Evolutionary conservation across 345 rosid species (phyloP).

Genomic region (Eucalyptus guilfoylei): DNA sequence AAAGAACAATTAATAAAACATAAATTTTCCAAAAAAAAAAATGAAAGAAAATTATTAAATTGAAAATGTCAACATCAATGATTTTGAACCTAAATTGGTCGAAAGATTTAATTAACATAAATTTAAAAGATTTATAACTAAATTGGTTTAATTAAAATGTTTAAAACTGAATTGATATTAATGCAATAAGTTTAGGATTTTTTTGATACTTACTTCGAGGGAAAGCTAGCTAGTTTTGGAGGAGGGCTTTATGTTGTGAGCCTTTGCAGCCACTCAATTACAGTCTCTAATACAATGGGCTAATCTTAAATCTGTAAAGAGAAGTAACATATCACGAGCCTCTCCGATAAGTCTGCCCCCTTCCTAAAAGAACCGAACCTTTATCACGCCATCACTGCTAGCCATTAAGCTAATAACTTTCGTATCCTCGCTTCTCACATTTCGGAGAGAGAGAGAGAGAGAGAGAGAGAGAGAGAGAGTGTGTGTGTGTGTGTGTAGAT

Average conservation of each 20-base stretch:
- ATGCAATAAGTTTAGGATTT: too few relatives aligned
- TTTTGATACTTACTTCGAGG: too few relatives aligned
- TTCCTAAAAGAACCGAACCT: neutral
- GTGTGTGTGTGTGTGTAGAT: neutral
- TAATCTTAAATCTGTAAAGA: neutral
- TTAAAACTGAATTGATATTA: too few relatives aligned
- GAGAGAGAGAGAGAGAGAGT: neutral
- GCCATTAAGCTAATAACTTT: neutral
- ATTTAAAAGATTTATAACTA: too few relatives aligned
- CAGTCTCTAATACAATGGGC: neutral
- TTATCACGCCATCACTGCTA: neutral
- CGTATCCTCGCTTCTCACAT: too few relatives aligned
- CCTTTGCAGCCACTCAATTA: neutral
- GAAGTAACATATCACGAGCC: neutral
- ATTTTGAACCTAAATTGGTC: too few relatives aligned
- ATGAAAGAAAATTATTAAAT: too few relatives aligned
- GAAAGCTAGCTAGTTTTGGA: neutral
- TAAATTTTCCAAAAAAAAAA: too few relatives aligned
- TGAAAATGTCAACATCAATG: too few relatives aligned
- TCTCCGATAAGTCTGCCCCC: neutral
- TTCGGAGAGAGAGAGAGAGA: neutral
- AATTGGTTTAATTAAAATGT: fast-evolving
- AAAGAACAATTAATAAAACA: too few relatives aligned
- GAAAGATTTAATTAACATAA: too few relatives aligned
- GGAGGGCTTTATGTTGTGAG: neutral